Base-by-base conservation (phyloP, 2,329 filamentous ascomycete species). In the Colletotrichum endophyticum region DNA sequence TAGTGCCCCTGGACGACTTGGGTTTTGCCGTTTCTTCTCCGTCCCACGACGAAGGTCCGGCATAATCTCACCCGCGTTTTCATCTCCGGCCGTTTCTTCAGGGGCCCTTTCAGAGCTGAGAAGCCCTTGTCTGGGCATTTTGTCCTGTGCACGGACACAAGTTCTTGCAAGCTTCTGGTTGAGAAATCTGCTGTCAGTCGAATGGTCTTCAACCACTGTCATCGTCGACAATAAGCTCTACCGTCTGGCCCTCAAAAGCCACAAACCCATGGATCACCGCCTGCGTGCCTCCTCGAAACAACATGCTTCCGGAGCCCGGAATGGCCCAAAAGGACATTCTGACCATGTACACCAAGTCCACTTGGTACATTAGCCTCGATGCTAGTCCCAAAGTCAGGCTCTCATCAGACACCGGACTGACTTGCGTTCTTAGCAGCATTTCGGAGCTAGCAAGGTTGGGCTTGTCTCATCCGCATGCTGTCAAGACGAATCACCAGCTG, bases 371-470 rank as follows among this genome's bases (percentile, higher is more conserved):
- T 66, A 75, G 68, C 61, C 32, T 72, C 61, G 59, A 75, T 75
- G 59, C 72, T 75, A 61, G 72, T 61, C 67, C 30, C 64, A 57
- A 56, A 16, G 30, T n/a, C 22, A 30, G 59, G 63, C 27, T 44
- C 53, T 56, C 59, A 27, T 15, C 28, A 53, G 71, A 36, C 64
- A 53, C 25, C 28, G 39, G 22, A 67, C 53, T 75, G 56, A 72
- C 69, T 61, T 53, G 69, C 39, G 39, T 73, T 44, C 44, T 68
- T 63, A 63, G 53, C 49, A 66, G 61, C 72, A 66, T 30, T 61
- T 61, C 6, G 66, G 59, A n/a, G 53, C 73, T 73, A 73, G 70
- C 73, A 73, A 56, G 73, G 73, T 68, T 68, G 16, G 70, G 63
- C 70, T 63, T 75, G 73, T 73, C 73, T 75, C 57, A 69, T 63